Percentiles rank a stretch among this genome's conserved stretches.
Conservation (phyloP, 2,329 filamentous ascomycete genomes). For the Aspergillus floridensis region DNA sequence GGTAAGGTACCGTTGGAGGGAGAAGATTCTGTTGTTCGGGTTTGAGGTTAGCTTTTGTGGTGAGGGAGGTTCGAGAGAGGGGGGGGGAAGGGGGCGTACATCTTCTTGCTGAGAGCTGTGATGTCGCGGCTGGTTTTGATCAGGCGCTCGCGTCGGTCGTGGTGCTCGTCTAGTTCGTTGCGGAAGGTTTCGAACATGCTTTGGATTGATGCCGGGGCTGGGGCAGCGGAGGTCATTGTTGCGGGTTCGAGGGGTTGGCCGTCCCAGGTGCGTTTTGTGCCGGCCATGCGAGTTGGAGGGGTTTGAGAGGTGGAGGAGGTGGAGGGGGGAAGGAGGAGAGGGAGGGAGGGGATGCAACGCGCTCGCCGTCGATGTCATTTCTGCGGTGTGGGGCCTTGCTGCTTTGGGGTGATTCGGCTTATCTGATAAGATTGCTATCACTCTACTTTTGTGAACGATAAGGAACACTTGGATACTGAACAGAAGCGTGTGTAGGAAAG, state of each 20-base stretch:
- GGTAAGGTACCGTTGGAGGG: slow-evolving; percentile 67
- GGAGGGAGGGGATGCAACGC: not conserved
- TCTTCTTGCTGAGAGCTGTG: slow-evolving; percentile 93
- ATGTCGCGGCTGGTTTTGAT: slow-evolving; percentile 91
- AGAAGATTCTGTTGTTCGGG: slow-evolving; percentile 64
- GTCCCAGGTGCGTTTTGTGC: slow-evolving; percentile 41
- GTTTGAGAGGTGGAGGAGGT: not conserved
- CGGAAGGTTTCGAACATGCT: slow-evolving; percentile 84
- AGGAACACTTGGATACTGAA: too few species aligned
- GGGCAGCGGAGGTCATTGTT: not conserved
- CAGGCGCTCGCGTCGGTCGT: slow-evolving; percentile 85
- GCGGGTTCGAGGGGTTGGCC: slow-evolving; percentile 27
- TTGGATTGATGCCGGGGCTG: slow-evolving; percentile 41
- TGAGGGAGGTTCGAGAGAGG: not conserved
- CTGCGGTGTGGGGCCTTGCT: slow-evolving; percentile 5
- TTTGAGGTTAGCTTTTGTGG: not conserved
- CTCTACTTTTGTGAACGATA: too few species aligned
- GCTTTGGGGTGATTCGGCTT: slow-evolving; percentile 6
- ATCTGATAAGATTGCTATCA: slow-evolving; percentile 15
- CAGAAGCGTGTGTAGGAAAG: too few species aligned
- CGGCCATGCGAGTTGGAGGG: slow-evolving; percentile 24
- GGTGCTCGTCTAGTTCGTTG: slow-evolving; percentile 85
- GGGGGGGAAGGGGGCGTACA: slow-evolving; percentile 55
- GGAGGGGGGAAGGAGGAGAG: not conserved
- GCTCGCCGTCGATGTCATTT: slow-evolving; percentile 14